Evolutionary conservation across 163 green algal species (phyloP).

Genomic region (Scenedesmus sp.): DNA sequence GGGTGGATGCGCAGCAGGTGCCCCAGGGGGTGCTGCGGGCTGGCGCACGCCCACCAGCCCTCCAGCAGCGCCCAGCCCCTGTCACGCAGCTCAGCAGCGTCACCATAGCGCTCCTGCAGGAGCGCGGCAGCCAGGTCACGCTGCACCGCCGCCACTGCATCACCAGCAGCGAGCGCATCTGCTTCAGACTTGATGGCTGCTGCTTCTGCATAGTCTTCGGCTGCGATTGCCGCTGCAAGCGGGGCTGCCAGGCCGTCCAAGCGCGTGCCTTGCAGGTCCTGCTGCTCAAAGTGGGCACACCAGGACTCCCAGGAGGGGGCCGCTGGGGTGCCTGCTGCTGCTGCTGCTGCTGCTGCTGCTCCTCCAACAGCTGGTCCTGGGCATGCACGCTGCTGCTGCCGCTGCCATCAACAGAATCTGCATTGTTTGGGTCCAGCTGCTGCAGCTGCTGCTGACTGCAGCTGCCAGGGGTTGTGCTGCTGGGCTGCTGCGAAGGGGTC

Average conservation of each 20-base stretch:
- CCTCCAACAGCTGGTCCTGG: neutral
- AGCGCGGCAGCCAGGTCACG: conserved; percentile 68
- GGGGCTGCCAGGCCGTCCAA: neutral
- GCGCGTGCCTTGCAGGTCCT: conserved; percentile 11
- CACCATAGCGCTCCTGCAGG: conserved; percentile 77
- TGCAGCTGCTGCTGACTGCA: conserved; percentile 4
- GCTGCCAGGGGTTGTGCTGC: neutral
- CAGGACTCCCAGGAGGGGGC: conserved; percentile 18
- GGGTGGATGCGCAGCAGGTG: conserved; percentile 66
- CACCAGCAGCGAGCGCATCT: conserved; percentile 17
- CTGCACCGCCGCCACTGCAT: conserved; percentile 44
- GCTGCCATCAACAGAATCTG: neutral
- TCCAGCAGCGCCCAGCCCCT: conserved; percentile 64
- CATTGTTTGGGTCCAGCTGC: neutral
- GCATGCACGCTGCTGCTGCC: neutral
- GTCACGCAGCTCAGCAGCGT: conserved; percentile 81
- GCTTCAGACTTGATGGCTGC: conserved; percentile 22
- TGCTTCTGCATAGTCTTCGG: conserved; percentile 34
- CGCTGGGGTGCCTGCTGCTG: no score
- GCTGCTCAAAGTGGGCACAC: conserved; percentile 45
- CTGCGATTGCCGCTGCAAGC: conserved; percentile 32
- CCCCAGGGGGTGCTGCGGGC: conserved; percentile 70
- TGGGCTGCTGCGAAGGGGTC: neutral
- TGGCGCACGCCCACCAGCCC: conserved; percentile 85
- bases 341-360: neutral